These are phyloP conservation scores for Pterulicium gracile DNA, from an alignment of 1,284 basidiomycete species.

Conservation along the genomic window DNA sequence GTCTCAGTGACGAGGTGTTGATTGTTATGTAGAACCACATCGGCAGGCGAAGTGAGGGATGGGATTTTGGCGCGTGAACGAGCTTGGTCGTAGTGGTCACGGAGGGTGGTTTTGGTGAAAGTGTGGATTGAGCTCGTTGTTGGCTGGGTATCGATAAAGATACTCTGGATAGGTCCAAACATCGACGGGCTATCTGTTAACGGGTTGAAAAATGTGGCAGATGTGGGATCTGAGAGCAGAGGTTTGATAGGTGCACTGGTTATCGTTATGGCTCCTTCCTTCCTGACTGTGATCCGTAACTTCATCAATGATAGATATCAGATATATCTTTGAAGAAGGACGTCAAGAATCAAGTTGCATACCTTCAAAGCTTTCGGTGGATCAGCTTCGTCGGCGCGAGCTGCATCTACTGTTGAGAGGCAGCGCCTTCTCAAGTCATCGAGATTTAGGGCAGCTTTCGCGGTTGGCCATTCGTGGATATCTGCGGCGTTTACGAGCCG, in stretches of 20 bases:
- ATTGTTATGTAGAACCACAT: conserved; percentile 56
- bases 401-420: conserved; percentile 25
- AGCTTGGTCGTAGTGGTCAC: conserved; percentile 48
- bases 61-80: conserved; percentile 40
- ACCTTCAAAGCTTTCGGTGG: conserved; percentile 25
- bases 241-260: conserved; percentile 27
- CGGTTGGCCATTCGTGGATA: conserved; percentile 37
- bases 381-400: conserved; percentile 12
- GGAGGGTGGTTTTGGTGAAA: conserved; percentile 56
- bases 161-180: conserved; percentile 21
- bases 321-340: background rate
- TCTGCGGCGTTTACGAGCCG: conserved; percentile 40
- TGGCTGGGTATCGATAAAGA: conserved; percentile 42
- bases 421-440: conserved; percentile 29
- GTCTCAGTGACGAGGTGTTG: conserved; percentile 45
- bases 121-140: conserved; percentile 48
- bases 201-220: conserved; percentile 26
- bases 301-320: conserved; percentile 15
- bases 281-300: conserved; percentile 47
- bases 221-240: conserved; percentile 34
- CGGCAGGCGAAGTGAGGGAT: conserved; percentile 22
- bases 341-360: conserved; percentile 1
- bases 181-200: conserved; percentile 14
- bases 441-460: conserved; percentile 24
- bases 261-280: conserved; percentile 32